Conservation (phyloP, 306 rosid genomes). For the Ceratonia siliqua region DNA sequence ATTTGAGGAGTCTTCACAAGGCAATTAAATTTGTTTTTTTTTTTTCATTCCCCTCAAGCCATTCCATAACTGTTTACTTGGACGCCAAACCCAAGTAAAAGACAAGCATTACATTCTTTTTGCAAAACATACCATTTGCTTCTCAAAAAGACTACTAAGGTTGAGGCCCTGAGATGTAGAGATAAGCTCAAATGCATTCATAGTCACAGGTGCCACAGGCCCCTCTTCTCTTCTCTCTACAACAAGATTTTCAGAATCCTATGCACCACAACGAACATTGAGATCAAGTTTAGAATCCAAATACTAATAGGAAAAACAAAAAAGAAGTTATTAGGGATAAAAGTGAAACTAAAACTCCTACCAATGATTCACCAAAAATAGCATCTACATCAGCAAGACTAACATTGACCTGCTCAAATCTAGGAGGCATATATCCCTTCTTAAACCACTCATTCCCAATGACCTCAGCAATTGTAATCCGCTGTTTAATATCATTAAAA, state of each 20-base stretch:
- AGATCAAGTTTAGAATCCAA: conserved; percentile 32
- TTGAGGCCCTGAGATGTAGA: conserved; percentile 93
- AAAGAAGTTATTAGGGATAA: no score
- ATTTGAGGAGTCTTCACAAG: conserved; percentile 8
- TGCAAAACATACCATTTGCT: conserved; percentile 77
- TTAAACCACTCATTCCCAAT: conserved; percentile 95
- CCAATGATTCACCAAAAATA: conserved; percentile 66
- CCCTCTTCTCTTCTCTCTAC: conserved; percentile 72
- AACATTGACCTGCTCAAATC: conserved; percentile 73
- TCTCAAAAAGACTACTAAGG: conserved; percentile 81
- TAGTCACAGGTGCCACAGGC: conserved; percentile 61
- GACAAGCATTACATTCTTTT: not conserved
- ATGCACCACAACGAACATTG: conserved; percentile 19
- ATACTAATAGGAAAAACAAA: no score
- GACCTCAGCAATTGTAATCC: conserved; percentile 79
- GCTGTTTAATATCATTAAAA: conserved; percentile 53
- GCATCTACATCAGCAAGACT: conserved; percentile 73
- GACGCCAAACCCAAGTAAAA: not conserved
- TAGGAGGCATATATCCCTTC: conserved; percentile 87
- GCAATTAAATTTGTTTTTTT: not conserved
- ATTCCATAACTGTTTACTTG: conserved; percentile 7
- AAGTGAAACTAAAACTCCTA: conserved; percentile 38
- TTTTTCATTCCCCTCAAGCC: conserved; percentile 14
- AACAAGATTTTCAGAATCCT: conserved; percentile 73
- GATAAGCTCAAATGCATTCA: conserved; percentile 98